Evolutionary conservation across 2,329 filamentous ascomycete species (phyloP).

Genomic region (Pseudogymnoascus sp.): DNA sequence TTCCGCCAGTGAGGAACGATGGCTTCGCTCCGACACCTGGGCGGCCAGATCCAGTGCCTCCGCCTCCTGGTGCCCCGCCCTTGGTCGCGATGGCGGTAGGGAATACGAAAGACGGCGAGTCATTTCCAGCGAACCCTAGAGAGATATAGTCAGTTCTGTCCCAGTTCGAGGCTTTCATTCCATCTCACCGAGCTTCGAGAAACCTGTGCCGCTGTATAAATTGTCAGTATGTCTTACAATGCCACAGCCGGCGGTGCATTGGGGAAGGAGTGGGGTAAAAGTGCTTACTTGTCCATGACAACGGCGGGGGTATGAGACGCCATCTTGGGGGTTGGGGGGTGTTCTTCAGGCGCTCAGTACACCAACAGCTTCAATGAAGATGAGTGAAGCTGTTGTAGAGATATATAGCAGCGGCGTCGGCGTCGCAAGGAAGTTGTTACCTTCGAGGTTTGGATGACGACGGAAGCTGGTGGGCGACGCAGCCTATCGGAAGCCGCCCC

Average conservation of each 20-base stretch:
- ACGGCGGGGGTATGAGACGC: constrained; percentile 98
- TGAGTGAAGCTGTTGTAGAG: constrained; percentile 5
- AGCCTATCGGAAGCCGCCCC: constrained; percentile 8
- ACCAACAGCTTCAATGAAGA: constrained; percentile 6
- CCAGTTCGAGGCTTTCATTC: constrained; percentile 5
- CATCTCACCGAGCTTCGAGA: constrained; percentile 87
- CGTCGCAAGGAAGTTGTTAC: constrained; percentile 4
- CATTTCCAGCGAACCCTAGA: constrained; percentile 94
- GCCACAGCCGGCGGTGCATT: background rate
- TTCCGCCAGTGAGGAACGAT: constrained; percentile 85
- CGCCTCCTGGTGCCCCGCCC: constrained; percentile 60
- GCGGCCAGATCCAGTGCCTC: constrained; percentile 74
- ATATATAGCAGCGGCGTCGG: constrained; percentile 3
- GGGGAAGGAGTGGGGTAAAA: constrained; percentile 27
- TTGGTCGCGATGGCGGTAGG: constrained; percentile 98
- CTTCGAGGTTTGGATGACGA: constrained; percentile 10
- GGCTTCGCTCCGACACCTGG: constrained; percentile 91
- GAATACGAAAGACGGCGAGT: constrained; percentile 98
- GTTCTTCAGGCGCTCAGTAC: background rate
- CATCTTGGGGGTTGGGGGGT: constrained; percentile 48
- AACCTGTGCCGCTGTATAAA: constrained; percentile 82
- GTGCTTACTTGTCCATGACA: constrained; percentile 99
- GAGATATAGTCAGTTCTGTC: background rate
- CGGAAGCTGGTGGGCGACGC: constrained; percentile 9
- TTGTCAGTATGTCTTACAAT: constrained; percentile 19